These are phyloP conservation scores for Leccinum pallidistipes DNA, from an alignment of 1,284 basidiomycete species.

Conservation along the genomic window DNA sequence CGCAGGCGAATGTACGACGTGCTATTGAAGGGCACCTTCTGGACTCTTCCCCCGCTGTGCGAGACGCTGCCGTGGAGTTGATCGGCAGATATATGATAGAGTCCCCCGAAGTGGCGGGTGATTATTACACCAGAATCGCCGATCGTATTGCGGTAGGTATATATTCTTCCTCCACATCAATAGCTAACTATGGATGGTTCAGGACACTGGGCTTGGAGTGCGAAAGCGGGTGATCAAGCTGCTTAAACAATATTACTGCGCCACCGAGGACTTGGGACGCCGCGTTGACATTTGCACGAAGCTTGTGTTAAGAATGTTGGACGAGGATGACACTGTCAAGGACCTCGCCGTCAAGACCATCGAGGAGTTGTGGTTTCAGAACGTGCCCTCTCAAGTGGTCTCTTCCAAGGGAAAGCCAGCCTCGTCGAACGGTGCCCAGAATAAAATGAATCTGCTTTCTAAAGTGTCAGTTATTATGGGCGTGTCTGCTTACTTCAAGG, in stretches of 20 bases:
- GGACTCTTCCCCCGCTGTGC: constrained; percentile 90
- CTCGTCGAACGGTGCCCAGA: constrained; percentile 34
- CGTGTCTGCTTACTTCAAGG: constrained; percentile 79
- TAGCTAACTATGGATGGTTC: constrained; percentile 4
- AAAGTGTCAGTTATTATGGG: constrained; percentile 84
- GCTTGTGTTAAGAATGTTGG: constrained; percentile 82
- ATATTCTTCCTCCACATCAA: not conserved
- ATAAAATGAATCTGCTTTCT: constrained; percentile 52
- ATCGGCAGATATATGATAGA: constrained; percentile 95
- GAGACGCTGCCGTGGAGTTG: constrained; percentile 93
- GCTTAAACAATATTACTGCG: constrained; percentile 77
- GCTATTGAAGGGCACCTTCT: constrained; percentile 88
- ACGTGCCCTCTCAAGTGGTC: constrained; percentile 28
- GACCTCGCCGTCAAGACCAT: constrained; percentile 87
- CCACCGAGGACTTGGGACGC: constrained; percentile 58
- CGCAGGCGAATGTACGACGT: constrained; percentile 68
- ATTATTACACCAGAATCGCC: constrained; percentile 85
- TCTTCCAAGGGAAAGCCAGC: constrained; percentile 39
- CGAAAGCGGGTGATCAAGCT: constrained; percentile 95
- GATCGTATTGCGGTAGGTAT: constrained; percentile 80
- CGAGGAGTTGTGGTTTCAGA: constrained; percentile 86
- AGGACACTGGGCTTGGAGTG: constrained; percentile 93
- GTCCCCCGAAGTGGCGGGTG: constrained; percentile 77
- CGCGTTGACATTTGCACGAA: constrained; percentile 81
- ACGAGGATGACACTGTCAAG: constrained; percentile 93